phyloP scores from a whole-genome alignment of 106 monocot species.

The Phalaenopsis aphrodite region DNA sequence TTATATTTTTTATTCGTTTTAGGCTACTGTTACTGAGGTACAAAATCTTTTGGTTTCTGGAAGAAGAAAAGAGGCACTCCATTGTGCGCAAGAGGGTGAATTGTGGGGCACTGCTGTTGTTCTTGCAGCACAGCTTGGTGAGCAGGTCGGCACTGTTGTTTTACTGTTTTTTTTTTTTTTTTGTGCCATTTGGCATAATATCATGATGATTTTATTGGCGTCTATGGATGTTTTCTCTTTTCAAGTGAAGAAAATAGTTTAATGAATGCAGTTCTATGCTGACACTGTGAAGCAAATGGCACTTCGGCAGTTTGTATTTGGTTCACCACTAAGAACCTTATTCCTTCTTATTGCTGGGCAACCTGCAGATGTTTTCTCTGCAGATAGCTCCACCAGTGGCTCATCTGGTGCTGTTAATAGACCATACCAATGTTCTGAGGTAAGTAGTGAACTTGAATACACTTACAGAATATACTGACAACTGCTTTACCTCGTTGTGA shows the following conservation, averaged over 20 bases:
- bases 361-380: slow-evolving; percentile 92
- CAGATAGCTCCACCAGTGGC: slow-evolving; percentile 16
- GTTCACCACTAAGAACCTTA: slow-evolving; percentile 88
- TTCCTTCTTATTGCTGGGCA: slow-evolving; percentile 95
- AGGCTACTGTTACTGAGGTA: slow-evolving; percentile 73
- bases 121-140: slow-evolving; percentile 88
- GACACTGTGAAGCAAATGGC: slow-evolving; percentile 99
- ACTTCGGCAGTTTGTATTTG: slow-evolving; percentile 60
- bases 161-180: not conserved
- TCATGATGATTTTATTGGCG: not conserved
- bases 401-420: slow-evolving; percentile 24
- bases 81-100: slow-evolving; percentile 89
- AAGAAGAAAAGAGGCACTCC: slow-evolving; percentile 91
- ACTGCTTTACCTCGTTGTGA: not conserved
- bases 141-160: slow-evolving; percentile 46
- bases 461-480: not conserved
- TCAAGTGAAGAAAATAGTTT: not conserved
- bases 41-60: slow-evolving; percentile 93
- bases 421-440: slow-evolving; percentile 42
- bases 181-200: not conserved
- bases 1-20: slow-evolving; percentile 4
- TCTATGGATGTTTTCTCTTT: not conserved
- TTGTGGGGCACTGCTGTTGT: slow-evolving; percentile 97
- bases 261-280: slow-evolving; percentile 73
- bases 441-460: slow-evolving; percentile 19